These are phyloP conservation scores for Penicillium sp. DNA, from an alignment of 2,329 filamentous ascomycete genomes.

Conservation along the genomic window DNA sequence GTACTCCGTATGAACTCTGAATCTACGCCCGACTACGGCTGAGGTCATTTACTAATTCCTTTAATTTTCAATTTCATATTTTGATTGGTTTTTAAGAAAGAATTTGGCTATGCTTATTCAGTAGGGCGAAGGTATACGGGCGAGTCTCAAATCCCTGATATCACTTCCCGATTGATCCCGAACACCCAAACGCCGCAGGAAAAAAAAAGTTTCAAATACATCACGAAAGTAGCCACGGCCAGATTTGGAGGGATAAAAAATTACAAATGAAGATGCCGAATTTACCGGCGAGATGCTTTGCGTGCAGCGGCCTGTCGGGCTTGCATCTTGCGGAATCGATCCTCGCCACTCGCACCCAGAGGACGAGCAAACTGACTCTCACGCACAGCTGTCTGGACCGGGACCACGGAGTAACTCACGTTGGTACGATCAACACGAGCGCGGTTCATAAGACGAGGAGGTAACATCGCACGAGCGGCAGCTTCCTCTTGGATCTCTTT, in stretches of 20 bases:
- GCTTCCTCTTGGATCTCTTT: constrained; percentile 51
- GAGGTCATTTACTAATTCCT: too few relatives aligned
- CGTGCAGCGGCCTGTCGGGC: constrained; percentile 47
- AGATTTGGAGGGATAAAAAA: neutral
- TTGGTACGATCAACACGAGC: constrained; percentile 61
- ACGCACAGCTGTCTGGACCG: constrained; percentile 56
- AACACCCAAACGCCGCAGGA: constrained; percentile 21
- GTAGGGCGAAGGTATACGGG: constrained; percentile 5
- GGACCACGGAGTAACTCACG: constrained; percentile 64
- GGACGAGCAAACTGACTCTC: constrained; percentile 50
- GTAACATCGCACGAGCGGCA: constrained; percentile 55
- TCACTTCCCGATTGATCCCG: constrained; percentile 24
- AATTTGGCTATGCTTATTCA: constrained; percentile 17
- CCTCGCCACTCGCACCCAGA: constrained; percentile 50
- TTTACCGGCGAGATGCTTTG: constrained; percentile 43
- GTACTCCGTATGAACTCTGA: too few relatives aligned
- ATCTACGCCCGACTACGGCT: too few relatives aligned
- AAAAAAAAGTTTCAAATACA: constrained; percentile 13
- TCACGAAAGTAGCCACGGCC: neutral
- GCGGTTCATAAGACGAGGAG: constrained; percentile 57
- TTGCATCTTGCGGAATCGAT: constrained; percentile 52
- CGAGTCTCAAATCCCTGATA: constrained; percentile 17
- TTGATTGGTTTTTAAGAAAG: neutral
- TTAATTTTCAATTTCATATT: neutral
- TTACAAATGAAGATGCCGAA: constrained; percentile 1